Evolutionary conservation across 495 filamentous ascomycete species (phyloP).

Genomic region (Lichina pygmaea): DNA sequence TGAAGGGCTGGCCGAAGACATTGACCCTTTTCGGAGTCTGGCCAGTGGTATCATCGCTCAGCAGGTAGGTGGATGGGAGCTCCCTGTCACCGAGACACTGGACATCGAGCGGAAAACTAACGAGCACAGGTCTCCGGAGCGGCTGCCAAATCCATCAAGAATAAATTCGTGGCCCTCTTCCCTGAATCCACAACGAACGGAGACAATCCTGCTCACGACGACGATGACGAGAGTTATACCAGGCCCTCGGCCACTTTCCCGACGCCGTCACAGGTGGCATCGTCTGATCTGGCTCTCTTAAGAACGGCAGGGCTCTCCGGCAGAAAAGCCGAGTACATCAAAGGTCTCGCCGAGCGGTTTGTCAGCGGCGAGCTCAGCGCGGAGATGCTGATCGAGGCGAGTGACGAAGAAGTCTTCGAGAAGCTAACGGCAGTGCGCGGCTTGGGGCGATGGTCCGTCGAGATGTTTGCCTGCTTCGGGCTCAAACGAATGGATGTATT

Average conservation of each 20-base stretch:
- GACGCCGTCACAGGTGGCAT: constrained; percentile 40
- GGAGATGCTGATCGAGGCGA: constrained; percentile 42
- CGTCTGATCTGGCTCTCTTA: constrained; percentile 29
- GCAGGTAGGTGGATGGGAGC: constrained; percentile 19
- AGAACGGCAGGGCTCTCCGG: constrained; percentile 69
- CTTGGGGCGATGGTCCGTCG: constrained; percentile 71
- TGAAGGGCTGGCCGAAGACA: constrained; percentile 50
- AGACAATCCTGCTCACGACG: constrained; percentile 5
- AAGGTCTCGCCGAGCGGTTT: constrained; percentile 66
- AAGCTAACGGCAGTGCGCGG: constrained; percentile 66
- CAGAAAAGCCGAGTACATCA: constrained; percentile 85
- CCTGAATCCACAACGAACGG: constrained; percentile 3
- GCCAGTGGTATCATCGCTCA: constrained; percentile 77
- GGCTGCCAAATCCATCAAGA: constrained; percentile 66
- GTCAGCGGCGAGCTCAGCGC: constrained; percentile 42
- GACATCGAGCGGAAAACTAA: not conserved
- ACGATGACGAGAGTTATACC: constrained; percentile 4
- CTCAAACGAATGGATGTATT: constrained; percentile 88
- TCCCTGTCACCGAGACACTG: no score
- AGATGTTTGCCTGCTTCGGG: constrained; percentile 90
- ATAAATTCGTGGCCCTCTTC: constrained; percentile 65
- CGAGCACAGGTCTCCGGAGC: constrained; percentile 43
- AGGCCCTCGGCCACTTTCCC: constrained; percentile 29
- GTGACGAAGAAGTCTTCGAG: constrained; percentile 65
- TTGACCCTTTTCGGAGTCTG: constrained; percentile 71